A percentile compares a stretch with the other conserved stretches of the same genome.
These are phyloP conservation scores for Yamadazyma spencermartinsiae DNA, from an alignment of 1,139 yeast genomes.

Conservation along the genomic window DNA sequence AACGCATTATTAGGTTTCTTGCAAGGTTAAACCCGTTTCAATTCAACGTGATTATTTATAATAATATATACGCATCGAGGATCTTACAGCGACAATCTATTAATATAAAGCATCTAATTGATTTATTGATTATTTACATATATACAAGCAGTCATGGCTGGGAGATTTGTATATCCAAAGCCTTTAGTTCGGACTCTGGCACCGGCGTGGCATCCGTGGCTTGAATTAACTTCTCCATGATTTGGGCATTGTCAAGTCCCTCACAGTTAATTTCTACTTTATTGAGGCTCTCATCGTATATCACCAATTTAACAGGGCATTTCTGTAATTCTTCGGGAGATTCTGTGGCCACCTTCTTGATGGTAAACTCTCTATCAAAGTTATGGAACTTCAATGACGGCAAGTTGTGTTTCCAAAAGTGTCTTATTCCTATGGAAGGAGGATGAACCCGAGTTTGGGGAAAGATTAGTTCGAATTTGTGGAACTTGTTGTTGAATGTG, in stretches of 20 bases:
- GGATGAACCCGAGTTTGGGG: constrained; percentile 28
- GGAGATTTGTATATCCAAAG: constrained; percentile 10
- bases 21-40: constrained; percentile 12
- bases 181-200: constrained; percentile 21
- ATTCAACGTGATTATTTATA: constrained; percentile 10
- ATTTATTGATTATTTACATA: constrained; percentile 4
- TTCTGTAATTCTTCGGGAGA: constrained; percentile 39
- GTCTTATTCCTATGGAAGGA: constrained; percentile 39
- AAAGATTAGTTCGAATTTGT: constrained; percentile 31
- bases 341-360: constrained; percentile 52
- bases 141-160: constrained; percentile 7
- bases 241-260: constrained; percentile 15
- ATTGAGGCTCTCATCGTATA: constrained; percentile 23
- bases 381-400: constrained; percentile 85
- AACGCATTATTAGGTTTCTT: constrained; percentile 64
- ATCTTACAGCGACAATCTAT: too few species aligned
- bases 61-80: not conserved
- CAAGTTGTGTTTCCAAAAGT: constrained; percentile 70
- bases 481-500: constrained; percentile 27
- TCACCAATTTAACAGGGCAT: constrained; percentile 48
- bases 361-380: constrained; percentile 63
- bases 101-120: not conserved
- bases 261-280: constrained; percentile 33
- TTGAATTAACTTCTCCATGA: constrained; percentile 33
- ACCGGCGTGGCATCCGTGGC: constrained; percentile 32